phyloP scores from a whole-genome alignment of 345 rosid species.

The Populus deltoides region DNA sequence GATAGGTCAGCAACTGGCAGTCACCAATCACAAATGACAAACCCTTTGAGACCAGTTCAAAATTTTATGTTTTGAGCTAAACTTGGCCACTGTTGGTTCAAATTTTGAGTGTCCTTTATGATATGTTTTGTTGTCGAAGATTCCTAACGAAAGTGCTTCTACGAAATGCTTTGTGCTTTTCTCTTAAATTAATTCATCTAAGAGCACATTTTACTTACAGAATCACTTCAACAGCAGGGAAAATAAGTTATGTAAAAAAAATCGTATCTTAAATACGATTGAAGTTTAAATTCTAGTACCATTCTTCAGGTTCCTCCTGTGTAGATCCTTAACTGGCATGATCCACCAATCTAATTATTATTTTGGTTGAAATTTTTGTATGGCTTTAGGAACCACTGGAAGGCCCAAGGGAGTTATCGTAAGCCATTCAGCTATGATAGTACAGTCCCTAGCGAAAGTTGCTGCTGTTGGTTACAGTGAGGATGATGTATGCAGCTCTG shows the following conservation, averaged over 20 bases:
- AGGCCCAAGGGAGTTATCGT: constrained; percentile 75
- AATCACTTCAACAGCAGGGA: background rate
- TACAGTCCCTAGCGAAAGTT: constrained; percentile 82
- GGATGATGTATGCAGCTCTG: constrained; percentile 63
- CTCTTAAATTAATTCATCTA: background rate
- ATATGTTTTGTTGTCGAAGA: background rate
- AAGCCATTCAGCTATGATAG: constrained; percentile 68
- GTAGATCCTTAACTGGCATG: background rate
- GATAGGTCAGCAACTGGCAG: background rate
- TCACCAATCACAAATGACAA: background rate
- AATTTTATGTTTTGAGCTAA: constrained; percentile 2
- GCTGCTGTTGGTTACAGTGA: constrained; percentile 72
- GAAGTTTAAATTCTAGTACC: background rate
- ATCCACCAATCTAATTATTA: background rate
- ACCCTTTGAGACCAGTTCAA: background rate
- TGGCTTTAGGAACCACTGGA: constrained; percentile 75
- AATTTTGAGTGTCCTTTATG: background rate
- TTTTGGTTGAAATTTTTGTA: constrained; percentile 14
- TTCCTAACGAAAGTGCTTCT: background rate
- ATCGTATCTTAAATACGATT: background rate
- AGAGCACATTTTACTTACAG: background rate
- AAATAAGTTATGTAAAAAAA: background rate
- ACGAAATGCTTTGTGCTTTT: background rate
- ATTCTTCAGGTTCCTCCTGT: background rate
- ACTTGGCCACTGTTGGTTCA: background rate